These are phyloP conservation scores for Daedalea quercina DNA, from an alignment of 768 basidiomycete genomes.

Conservation along the genomic window DNA sequence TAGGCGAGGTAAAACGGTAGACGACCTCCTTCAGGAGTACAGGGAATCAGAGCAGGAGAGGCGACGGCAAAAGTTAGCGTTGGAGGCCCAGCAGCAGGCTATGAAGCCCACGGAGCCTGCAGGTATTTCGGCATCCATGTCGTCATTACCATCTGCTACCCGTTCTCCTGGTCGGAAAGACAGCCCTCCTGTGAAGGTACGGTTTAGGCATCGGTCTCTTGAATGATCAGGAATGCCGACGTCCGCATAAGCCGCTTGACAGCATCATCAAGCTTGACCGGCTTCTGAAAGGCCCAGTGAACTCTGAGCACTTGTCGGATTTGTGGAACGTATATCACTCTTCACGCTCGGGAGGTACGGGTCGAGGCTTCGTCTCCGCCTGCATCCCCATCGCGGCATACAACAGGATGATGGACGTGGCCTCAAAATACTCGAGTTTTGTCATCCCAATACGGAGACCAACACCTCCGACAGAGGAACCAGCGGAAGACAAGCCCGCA, in stretches of 20 bases:
- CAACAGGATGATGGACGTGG: constrained; percentile 56
- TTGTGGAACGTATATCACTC: constrained; percentile 91
- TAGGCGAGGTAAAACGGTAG: constrained; percentile 36
- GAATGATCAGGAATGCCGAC: background rate
- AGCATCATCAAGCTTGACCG: constrained; percentile 74
- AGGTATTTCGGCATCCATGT: constrained; percentile 2
- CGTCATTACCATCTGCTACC: constrained; percentile 15
- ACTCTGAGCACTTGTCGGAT: constrained; percentile 64
- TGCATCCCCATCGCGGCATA: constrained; percentile 71
- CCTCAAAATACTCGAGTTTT: constrained; percentile 67
- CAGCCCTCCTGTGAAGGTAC: constrained; percentile 60
- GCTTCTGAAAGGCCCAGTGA: constrained; percentile 61
- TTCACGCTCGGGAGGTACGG: constrained; percentile 71
- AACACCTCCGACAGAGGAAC: constrained; percentile 21
- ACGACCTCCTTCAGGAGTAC: constrained; percentile 29
- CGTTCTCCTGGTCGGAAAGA: constrained; percentile 40
- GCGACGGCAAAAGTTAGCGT: constrained; percentile 9
- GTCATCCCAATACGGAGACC: constrained; percentile 73
- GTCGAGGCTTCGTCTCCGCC: constrained; percentile 82
- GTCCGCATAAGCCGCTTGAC: constrained; percentile 58
- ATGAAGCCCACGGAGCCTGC: background rate
- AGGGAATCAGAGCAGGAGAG: constrained; percentile 20
- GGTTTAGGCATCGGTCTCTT: constrained; percentile 11
- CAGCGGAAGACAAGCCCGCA: constrained; percentile 32
- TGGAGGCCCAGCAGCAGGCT: constrained; percentile 5